These are phyloP conservation scores for Sphenostylis stenocarpa DNA, from an alignment of 306 rosid species.

Conservation along the genomic window DNA sequence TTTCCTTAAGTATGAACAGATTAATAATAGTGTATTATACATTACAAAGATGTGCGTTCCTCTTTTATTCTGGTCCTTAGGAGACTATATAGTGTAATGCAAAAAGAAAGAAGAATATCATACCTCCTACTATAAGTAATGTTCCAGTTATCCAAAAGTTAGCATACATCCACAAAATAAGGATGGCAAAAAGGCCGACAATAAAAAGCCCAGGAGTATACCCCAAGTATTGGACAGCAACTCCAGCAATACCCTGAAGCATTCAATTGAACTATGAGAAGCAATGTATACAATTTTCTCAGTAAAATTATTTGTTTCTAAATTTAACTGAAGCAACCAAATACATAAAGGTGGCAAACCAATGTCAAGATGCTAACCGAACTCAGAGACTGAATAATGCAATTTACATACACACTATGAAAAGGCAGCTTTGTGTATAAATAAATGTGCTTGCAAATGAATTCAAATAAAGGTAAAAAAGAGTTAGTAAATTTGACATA, in stretches of 20 bases:
- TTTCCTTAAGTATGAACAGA: background rate
- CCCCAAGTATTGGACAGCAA: slow-evolving; percentile 83
- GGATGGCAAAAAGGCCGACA: slow-evolving; percentile 90
- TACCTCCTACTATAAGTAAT: slow-evolving; percentile 94
- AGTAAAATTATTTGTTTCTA: background rate
- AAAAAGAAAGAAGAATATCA: slow-evolving; percentile 13
- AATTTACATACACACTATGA: background rate
- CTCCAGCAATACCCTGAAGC: slow-evolving; percentile 87
- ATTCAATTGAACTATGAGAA: slow-evolving; percentile 44
- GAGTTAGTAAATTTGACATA: background rate
- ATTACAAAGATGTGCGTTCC: background rate
- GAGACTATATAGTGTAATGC: slow-evolving; percentile 3
- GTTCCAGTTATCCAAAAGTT: slow-evolving; percentile 96
- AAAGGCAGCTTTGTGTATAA: background rate
- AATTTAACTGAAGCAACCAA: slow-evolving; percentile 24
- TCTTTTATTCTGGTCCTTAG: background rate
- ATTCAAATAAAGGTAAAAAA: slow-evolving; percentile 14
- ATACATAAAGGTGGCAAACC: background rate
- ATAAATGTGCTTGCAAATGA: background rate
- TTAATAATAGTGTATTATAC: background rate
- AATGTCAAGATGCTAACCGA: slow-evolving; percentile 1
- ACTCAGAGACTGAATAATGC: slow-evolving; percentile 25
- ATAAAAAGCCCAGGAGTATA: slow-evolving; percentile 95
- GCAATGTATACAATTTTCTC: slow-evolving; percentile 7
- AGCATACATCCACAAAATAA: slow-evolving; percentile 95